Base-by-base conservation (phyloP, 805 yeast genomes). In the Yarrowia sp. region DNA sequence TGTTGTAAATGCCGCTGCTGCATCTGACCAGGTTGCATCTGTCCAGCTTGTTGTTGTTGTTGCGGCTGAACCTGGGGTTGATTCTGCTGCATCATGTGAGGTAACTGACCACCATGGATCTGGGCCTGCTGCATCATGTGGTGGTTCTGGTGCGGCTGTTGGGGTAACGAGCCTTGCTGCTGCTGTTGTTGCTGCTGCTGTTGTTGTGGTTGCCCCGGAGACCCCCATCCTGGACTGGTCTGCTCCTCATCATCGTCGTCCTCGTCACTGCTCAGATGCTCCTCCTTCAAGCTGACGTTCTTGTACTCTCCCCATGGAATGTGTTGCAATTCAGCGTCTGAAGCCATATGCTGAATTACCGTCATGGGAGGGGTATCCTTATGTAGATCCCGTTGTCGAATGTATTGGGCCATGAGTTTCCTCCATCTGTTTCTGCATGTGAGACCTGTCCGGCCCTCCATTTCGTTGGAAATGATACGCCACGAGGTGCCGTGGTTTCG, bases 381-480 rank as follows among this genome's bases (percentile, higher is more conserved):
- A 21, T 35, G 54, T 17, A 61, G 36, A 28, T 61, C 46, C 11
- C 56, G 22, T 21, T 48, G 56, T 5, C 1, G 92, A 88, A 28
- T 32, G 28, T 38, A 44, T 30, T 28, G 70, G n/a, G 68, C 35
- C 66, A 88, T 87, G 35, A 90, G 83, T 71, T 89, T 91, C 69
- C 97, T 82, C 97, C 97, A 92, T 67, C 97, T 81, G 75, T 92
- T 92, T 67, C 98, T 80, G 74, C 97, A 92, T 0, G 96, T 90
- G 65, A 92, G 81, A 67, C 95, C 86, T 5, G 98, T 96, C 65
- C 98, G 78, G 49, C 92, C 88, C 43, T 83, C 81, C 80, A 92
- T 83, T 54, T 84, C 86, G 46, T 76, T 71, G 1, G 96, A 85
- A 1, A 92, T 88, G 1, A 88, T 84, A 70, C 95, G 82, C 98